Base-by-base conservation (phyloP, 2,329 filamentous ascomycete species). In the Cyphellophora attinorum region DNA sequence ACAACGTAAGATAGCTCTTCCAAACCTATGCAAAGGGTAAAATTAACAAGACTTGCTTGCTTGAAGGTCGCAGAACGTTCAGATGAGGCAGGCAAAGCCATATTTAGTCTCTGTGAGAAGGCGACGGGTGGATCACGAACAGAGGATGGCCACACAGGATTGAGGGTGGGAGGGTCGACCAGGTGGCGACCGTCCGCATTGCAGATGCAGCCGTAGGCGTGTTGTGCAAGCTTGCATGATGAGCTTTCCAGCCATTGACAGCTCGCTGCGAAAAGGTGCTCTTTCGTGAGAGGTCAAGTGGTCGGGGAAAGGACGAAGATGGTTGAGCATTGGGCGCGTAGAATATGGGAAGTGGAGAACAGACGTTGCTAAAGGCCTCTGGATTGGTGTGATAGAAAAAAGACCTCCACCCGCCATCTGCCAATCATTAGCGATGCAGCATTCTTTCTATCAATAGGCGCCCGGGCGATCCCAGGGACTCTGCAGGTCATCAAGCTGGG, bases 21-120 rank as follows among this genome's bases (percentile, higher is more conserved):
- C n/a, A n/a, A n/a, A 27, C 40, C 41, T 34, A 37, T 31, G 40
- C 39, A 35, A 45, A 31, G 6, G 29, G 34, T 38, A 43, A 31
- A 46, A 47, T 47, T 49, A 40, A 49, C 45, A 49, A 49, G 46
- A 39, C 46, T 49, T 49, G 46, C 46, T 49, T 49, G 46, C 39
- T 38, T 46, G 44, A 42, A 35, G 37, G 31, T 27, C 42, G 44
- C 34, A 41, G 39, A 43, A 37, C 27, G 37, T 35, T 35, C 41
- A 29, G 27, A 31, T 25, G 21, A n/a, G 8, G 21, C 8, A 25
- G 41, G 45, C 39, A 46, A 41, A 39, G 37, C 39, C 44, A 46
- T 48, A 48, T 48, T 46, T 48, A 46, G 44, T 39, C n/a, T 42
- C 40, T 38, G 33, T 17, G 40, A 36, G 30, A 40, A 37, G 23